Evolutionary conservation across 805 yeast genomes (phyloP), one percentile per base, ranked within the genome.

Genomic region (Priceomyces melissophilus): DNA sequence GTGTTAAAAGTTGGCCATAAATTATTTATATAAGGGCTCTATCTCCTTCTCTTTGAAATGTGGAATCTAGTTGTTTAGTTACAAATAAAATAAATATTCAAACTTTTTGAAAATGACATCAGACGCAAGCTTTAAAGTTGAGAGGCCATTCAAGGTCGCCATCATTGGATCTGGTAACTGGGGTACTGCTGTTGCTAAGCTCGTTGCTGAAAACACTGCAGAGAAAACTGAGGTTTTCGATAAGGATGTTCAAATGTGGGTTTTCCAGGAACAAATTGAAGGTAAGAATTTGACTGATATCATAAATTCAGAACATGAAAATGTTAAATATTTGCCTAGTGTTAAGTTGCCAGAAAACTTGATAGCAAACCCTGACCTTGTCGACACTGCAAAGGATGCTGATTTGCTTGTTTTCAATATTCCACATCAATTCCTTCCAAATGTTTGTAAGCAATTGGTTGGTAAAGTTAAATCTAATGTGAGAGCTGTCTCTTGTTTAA

Each of bases 151-250:
- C 57, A 63, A 49, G 45, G 55, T 70, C 38, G 64, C 70, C 50
- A 68, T 70, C 40, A 63, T 70, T 39, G 75, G 75, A 12, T 67
- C 72, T 13, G 75, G 75, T 30, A 70, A 69, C 53, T 70, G 75
- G 75, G 75, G 75, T 20, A 69, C 75, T 32, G 69, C 75, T 34
- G 68, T 70, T 23, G 74, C 75, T 44, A 70, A 69, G 54, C 59
- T 70, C 25, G 50, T 70, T 34, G 71, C 75, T 10, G 75, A 70
- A 51, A 70, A 70, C 57, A 56, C 73, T 29, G 54, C 54, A 27
- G 62, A 58, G 26, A 65, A 65, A 52, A 69, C 74, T 2, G 60
- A 62, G 35, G 47, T 68, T 33, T 70, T 70, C 53, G 50, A 51
- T 16, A 63, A 55, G 39, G 52, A 64, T 33, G 73, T 70, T 30